These are phyloP conservation scores for Talaromyces amestolkiae DNA, from an alignment of 2,329 filamentous ascomycete genomes.

Conservation along the genomic window DNA sequence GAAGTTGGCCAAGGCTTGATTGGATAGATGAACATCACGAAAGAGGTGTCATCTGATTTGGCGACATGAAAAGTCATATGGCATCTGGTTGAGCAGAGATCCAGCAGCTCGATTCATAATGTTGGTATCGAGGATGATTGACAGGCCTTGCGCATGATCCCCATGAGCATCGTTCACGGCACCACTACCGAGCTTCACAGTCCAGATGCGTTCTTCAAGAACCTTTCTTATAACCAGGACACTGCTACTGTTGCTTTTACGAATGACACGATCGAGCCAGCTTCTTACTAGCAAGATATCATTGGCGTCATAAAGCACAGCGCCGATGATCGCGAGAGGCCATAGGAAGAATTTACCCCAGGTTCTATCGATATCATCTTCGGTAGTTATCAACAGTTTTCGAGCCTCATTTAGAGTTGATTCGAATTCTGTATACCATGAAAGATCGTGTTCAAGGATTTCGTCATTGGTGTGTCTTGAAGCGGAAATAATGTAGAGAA, in stretches of 20 bases:
- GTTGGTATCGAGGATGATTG: slow-evolving; percentile 11
- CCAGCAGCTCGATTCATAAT: slow-evolving; percentile 14
- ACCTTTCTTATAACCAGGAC: slow-evolving; percentile 13
- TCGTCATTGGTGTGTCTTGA: background rate
- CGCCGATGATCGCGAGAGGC: slow-evolving; percentile 16
- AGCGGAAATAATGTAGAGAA: slow-evolving; percentile 10
- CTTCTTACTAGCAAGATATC: slow-evolving; percentile 10
- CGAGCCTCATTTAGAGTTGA: slow-evolving; percentile 4
- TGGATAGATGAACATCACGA: background rate
- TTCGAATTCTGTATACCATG: slow-evolving; percentile 2
- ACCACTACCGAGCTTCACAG: background rate
- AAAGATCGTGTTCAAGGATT: no score
- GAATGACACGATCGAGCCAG: slow-evolving; percentile 16
- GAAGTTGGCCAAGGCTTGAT: background rate
- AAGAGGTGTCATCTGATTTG: background rate
- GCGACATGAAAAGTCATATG: background rate
- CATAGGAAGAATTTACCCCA: slow-evolving; percentile 19
- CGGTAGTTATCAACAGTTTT: slow-evolving; percentile 12
- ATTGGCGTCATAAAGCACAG: slow-evolving; percentile 4
- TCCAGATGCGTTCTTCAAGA: slow-evolving; percentile 13
- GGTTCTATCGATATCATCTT: slow-evolving; percentile 10
- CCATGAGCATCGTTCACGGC: background rate
- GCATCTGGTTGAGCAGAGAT: background rate
- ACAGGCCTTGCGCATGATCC: background rate
- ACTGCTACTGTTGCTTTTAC: slow-evolving; percentile 12